Evolutionary conservation across 495 filamentous ascomycete genomes (phyloP).

Genomic region (Cercophora samala): DNA sequence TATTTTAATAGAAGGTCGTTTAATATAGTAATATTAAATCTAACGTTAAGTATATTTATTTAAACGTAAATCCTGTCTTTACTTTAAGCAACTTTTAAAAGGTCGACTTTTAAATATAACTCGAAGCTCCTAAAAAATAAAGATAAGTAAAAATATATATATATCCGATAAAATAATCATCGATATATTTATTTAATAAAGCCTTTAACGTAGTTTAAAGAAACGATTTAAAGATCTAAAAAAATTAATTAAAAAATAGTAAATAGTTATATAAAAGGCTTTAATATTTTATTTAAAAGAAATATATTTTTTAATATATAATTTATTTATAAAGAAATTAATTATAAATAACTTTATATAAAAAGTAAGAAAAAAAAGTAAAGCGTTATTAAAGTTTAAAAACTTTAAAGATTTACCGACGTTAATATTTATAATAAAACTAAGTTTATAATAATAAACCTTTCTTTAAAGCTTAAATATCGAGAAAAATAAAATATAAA

Average conservation of each 20-base stretch:
- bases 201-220: constrained; percentile 15
- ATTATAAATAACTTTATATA: not conserved
- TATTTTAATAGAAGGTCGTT: constrained; percentile 14
- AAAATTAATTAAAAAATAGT: constrained; percentile 15
- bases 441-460: constrained; percentile 1
- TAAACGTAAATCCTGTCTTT: constrained; percentile 6
- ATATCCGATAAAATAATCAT: constrained; percentile 15
- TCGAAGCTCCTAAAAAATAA: constrained; percentile 16
- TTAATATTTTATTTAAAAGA: constrained; percentile 8
- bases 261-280: constrained; percentile 10
- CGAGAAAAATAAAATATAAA: no score
- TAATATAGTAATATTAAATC: constrained; percentile 15
- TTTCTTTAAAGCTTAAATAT: no score
- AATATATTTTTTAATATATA: not conserved
- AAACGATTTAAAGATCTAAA: constrained; percentile 14
- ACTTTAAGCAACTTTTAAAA: constrained; percentile 15
- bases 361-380: constrained; percentile 17
- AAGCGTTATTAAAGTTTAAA: constrained; percentile 15
- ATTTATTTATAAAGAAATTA: not conserved
- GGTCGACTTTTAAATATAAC: constrained; percentile 12
- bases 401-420: constrained; percentile 15
- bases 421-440: constrained; percentile 9
- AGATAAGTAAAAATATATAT: constrained; percentile 1
- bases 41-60: constrained; percentile 7
- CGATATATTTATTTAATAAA: constrained; percentile 16